Evolutionary conservation across 2,329 filamentous ascomycete species (phyloP).

Genomic region (Phialophora tarda): DNA sequence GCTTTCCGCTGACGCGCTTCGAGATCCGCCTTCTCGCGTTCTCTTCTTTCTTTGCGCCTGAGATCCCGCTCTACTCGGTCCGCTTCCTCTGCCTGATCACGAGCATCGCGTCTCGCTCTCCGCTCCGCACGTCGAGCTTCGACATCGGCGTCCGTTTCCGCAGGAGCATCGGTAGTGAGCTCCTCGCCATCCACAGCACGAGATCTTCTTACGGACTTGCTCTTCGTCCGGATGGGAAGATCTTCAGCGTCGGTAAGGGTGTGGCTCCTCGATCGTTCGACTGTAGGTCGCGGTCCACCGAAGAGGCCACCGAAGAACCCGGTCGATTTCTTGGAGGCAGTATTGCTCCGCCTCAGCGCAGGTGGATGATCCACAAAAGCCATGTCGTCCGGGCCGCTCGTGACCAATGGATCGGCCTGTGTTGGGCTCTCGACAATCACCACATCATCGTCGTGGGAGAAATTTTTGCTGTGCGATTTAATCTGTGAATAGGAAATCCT

Average conservation of each 20-base stretch:
- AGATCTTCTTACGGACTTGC: constrained; percentile 47
- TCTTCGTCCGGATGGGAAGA: constrained; percentile 40
- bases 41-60: constrained; percentile 50
- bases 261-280: constrained; percentile 39
- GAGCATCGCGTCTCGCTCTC: constrained; percentile 58
- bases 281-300: constrained; percentile 58
- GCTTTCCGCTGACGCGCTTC: constrained; percentile 52
- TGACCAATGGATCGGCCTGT: constrained; percentile 52
- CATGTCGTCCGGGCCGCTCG: constrained; percentile 57
- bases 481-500: constrained; percentile 40
- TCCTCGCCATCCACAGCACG: constrained; percentile 59
- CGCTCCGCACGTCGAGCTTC: constrained; percentile 69
- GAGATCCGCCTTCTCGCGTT: constrained; percentile 63
- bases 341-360: constrained; percentile 65
- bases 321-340: constrained; percentile 64
- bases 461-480: constrained; percentile 39
- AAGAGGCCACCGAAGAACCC: constrained; percentile 68
- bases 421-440: constrained; percentile 60
- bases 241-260: constrained; percentile 39
- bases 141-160: constrained; percentile 60
- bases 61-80: constrained; percentile 45
- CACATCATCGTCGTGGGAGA: constrained; percentile 55
- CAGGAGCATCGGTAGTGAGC: constrained; percentile 53
- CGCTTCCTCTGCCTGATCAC: constrained; percentile 49
- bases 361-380: constrained; percentile 59